A percentile compares a stretch with the other conserved stretches of the same genome.
Evolutionary conservation across 768 basidiomycete species (phyloP).

Genomic region (Trametes cinnabarina): DNA sequence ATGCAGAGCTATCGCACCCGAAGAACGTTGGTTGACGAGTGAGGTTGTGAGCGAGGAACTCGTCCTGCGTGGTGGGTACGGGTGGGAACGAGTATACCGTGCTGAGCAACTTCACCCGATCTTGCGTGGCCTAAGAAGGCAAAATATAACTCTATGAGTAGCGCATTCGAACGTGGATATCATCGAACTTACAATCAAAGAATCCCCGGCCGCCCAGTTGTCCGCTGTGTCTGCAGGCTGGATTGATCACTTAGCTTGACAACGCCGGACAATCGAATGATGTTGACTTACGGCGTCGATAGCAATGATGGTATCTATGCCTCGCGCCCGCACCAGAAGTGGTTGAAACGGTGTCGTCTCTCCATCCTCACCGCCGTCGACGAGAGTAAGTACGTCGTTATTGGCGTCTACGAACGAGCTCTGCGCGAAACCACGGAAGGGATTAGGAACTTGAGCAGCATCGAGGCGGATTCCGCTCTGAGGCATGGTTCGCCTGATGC

Average conservation of each 20-base stretch:
- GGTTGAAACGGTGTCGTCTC: slow-evolving; percentile 74
- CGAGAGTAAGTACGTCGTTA: slow-evolving; percentile 54
- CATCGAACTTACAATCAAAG: slow-evolving; percentile 51
- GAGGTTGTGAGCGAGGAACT: slow-evolving; percentile 59
- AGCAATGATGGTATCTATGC: slow-evolving; percentile 72
- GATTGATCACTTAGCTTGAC: background rate
- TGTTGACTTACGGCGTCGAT: slow-evolving; percentile 49
- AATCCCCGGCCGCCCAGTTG: slow-evolving; percentile 42
- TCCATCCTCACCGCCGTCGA: slow-evolving; percentile 68
- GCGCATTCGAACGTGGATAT: background rate
- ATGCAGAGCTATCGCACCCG: slow-evolving; percentile 57
- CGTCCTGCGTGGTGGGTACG: slow-evolving; percentile 49
- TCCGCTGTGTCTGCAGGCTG: slow-evolving; percentile 51
- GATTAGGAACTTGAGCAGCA: slow-evolving; percentile 25
- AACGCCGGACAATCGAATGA: background rate
- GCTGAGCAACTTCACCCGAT: slow-evolving; percentile 38
- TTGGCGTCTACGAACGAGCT: slow-evolving; percentile 53
- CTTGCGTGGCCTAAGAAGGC: slow-evolving; percentile 46
- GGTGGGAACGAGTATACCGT: slow-evolving; percentile 50
- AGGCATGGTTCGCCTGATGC: slow-evolving; percentile 34
- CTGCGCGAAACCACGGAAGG: slow-evolving; percentile 52
- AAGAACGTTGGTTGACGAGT: slow-evolving; percentile 75
- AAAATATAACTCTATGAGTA: slow-evolving; percentile 23
- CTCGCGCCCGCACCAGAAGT: slow-evolving; percentile 65
- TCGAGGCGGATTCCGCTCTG: slow-evolving; percentile 15